A percentile compares a stretch with the other conserved stretches of the same genome.
Evolutionary conservation across 2,329 filamentous ascomycete species (phyloP).

Genomic region (Fusarium longipes): DNA sequence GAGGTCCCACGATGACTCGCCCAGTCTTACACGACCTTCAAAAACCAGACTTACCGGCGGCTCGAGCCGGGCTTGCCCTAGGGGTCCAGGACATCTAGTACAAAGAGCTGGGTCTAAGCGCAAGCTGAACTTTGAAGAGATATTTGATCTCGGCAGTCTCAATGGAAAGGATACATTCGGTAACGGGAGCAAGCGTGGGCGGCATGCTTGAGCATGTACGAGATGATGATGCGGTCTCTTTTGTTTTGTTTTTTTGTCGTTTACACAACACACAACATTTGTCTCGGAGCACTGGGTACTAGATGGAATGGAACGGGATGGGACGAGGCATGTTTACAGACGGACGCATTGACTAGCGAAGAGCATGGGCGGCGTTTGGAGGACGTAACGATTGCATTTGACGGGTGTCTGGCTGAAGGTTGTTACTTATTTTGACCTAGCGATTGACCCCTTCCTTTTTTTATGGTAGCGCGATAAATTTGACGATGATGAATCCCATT

Average conservation of each 20-base stretch:
- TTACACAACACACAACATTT: constrained; percentile 27
- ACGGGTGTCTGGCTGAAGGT: constrained; percentile 36
- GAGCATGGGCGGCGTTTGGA: constrained; percentile 54
- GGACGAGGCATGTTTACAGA: constrained; percentile 49
- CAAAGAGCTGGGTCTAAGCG: constrained; percentile 77
- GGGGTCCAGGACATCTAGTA: constrained; percentile 61
- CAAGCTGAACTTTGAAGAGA: constrained; percentile 77
- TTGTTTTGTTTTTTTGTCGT: constrained; percentile 11
- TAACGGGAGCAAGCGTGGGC: constrained; percentile 61
- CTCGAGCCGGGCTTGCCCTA: constrained; percentile 41
- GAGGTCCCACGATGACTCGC: constrained; percentile 54
- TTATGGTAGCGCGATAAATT: constrained; percentile 35
- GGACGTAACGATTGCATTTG: constrained; percentile 49
- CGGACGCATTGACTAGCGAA: constrained; percentile 52
- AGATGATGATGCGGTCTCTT: constrained; percentile 15
- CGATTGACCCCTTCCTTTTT: constrained; percentile 24
- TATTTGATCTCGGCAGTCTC: constrained; percentile 74
- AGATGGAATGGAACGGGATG: constrained; percentile 41
- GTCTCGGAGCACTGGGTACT: constrained; percentile 41
- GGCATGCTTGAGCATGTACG: constrained; percentile 54
- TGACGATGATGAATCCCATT: constrained; percentile 11
- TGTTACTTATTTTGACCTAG: constrained; percentile 33
- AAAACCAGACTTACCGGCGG: constrained; percentile 47
- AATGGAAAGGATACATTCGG: constrained; percentile 71
- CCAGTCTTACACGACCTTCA: constrained; percentile 45